Percentiles rank a stretch among this genome's conserved stretches.
phyloP scores from a whole-genome alignment of 345 rosid species.

The Heritiera fomes region DNA sequence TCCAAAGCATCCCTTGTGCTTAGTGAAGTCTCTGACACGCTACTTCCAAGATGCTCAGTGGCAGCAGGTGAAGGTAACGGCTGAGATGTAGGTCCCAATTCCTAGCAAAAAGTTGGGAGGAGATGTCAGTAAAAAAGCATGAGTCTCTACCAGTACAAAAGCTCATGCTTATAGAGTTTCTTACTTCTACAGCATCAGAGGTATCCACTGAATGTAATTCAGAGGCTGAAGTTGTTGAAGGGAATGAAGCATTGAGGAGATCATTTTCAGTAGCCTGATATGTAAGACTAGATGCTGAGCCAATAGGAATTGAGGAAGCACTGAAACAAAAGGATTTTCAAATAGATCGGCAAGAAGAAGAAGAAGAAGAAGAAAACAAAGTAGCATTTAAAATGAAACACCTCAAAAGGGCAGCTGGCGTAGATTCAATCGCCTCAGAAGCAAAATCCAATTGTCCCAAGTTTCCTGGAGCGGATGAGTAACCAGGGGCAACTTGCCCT shows the following conservation, averaged over 20 bases:
- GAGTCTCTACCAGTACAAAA: conserved; percentile 10
- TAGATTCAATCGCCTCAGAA: conserved; percentile 59
- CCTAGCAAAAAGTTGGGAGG: conserved; percentile 36
- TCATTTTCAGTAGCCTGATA: conserved; percentile 52
- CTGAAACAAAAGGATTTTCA: conserved; percentile 35
- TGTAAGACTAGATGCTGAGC: conserved; percentile 46
- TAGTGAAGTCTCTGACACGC: conserved; percentile 62
- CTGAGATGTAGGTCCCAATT: conserved; percentile 50
- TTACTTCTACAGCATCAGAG: conserved; percentile 52
- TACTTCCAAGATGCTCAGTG: conserved; percentile 61
- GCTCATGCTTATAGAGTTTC: conserved; percentile 19
- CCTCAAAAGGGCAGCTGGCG: conserved; percentile 60
- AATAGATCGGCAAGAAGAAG: conserved; percentile 16
- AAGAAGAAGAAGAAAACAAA: neutral
- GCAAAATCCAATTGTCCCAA: conserved; percentile 58
- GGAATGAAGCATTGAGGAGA: conserved; percentile 41
- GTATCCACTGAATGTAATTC: conserved; percentile 55
- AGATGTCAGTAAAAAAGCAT: conserved; percentile 15
- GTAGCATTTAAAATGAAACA: conserved; percentile 22
- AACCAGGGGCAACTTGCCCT: conserved; percentile 53
- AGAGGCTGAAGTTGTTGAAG: conserved; percentile 47
- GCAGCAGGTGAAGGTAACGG: conserved; percentile 49
- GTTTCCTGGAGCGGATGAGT: conserved; percentile 49
- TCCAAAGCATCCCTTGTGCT: conserved; percentile 93
- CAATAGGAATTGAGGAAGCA: conserved; percentile 53